These are phyloP conservation scores for Diaporthe citri DNA, from an alignment of 2,329 filamentous ascomycete genomes.

Conservation along the genomic window DNA sequence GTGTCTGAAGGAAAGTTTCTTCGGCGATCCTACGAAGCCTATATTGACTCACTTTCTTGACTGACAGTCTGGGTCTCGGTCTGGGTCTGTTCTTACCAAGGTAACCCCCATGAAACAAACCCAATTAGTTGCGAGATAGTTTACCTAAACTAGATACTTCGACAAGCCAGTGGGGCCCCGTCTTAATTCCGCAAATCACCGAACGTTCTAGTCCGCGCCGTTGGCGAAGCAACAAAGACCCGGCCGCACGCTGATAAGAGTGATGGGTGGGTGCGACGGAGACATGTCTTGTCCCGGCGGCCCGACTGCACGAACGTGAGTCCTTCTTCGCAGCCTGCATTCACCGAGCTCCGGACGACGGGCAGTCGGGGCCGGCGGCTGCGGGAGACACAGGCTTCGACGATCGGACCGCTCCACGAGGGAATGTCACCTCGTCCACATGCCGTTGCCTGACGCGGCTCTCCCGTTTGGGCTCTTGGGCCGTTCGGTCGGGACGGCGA, in stretches of 20 bases:
- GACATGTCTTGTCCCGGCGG: constrained; percentile 16
- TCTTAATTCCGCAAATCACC: not conserved
- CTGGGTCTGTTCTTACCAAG: too few species aligned
- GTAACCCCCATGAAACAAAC: not conserved
- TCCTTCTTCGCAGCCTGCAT: not conserved
- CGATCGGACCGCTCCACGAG: not conserved
- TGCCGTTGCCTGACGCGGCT: not conserved
- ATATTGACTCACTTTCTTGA: not conserved
- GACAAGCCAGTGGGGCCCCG: not conserved
- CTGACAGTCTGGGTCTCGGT: not conserved
- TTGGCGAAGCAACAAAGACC: not conserved
- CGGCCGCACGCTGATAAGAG: not conserved
- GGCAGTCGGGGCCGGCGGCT: not conserved
- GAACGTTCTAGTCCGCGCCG: not conserved
- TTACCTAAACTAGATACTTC: not conserved
- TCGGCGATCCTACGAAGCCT: not conserved
- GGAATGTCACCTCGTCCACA: not conserved
- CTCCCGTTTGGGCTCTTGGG: not conserved
- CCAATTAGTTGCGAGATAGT: not conserved
- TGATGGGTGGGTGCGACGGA: not conserved
- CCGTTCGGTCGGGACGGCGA: not conserved
- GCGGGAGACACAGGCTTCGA: not conserved
- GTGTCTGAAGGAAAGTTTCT: not conserved
- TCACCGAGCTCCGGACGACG: not conserved
- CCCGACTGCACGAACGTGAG: not conserved